Percentiles rank a stretch among this genome's conserved stretches.
phyloP scores from a whole-genome alignment of 768 basidiomycete species.

The Suillus variegatus region DNA sequence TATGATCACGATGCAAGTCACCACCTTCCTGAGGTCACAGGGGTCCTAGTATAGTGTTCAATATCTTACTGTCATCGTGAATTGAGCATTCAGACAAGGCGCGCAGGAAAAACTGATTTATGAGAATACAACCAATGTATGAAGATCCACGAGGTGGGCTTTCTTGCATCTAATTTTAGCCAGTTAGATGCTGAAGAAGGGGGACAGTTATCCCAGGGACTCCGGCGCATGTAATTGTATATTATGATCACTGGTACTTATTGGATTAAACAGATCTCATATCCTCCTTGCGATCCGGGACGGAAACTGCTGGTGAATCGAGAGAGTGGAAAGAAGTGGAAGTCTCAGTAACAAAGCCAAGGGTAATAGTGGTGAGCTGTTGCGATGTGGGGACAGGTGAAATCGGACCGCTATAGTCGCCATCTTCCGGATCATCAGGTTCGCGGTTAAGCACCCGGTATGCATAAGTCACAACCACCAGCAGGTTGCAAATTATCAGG shows the following conservation, averaged over 20 bases:
- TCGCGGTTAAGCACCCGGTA: constrained; percentile 11
- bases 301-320: background rate
- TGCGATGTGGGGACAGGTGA: background rate
- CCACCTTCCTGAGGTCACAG: background rate
- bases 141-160: background rate
- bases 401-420: constrained; percentile 9
- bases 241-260: background rate
- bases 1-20: background rate
- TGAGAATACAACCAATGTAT: background rate
- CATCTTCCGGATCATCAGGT: constrained; percentile 11
- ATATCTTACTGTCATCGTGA: background rate
- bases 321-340: background rate
- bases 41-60: background rate
- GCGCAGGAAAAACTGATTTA: background rate
- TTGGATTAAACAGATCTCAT: background rate
- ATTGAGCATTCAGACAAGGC: no score
- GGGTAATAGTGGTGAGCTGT: constrained; percentile 26
- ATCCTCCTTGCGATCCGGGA: background rate
- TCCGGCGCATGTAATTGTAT: background rate
- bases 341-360: background rate
- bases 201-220: background rate
- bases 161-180: background rate
- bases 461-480: constrained; percentile 13
- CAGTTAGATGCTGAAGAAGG: background rate
- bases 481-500: constrained; percentile 17